Evolutionary conservation across 2,329 filamentous ascomycete species (phyloP).

Genomic region (Trichoderma aggressivum): DNA sequence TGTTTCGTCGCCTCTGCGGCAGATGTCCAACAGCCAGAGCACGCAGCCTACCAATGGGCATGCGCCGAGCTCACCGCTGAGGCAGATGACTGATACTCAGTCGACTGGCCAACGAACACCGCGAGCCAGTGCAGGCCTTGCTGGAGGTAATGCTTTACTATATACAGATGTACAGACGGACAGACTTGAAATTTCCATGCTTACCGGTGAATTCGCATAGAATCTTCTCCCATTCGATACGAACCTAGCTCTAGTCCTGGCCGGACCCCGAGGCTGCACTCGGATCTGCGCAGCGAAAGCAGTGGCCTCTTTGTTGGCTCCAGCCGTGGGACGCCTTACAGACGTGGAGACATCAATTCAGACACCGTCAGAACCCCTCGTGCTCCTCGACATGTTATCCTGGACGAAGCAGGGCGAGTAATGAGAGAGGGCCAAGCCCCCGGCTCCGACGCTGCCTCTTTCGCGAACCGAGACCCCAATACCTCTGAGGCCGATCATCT

Average conservation of each 20-base stretch:
- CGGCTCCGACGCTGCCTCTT: constrained; percentile 59
- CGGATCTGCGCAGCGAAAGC: constrained; percentile 75
- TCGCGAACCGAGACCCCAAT: constrained; percentile 66
- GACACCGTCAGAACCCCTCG: constrained; percentile 62
- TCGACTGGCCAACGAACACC: constrained; percentile 64
- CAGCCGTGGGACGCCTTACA: constrained; percentile 53
- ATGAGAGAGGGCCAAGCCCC: constrained; percentile 50
- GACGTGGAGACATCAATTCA: constrained; percentile 84
- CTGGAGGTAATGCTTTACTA: constrained; percentile 56
- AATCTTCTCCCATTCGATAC: constrained; percentile 90
- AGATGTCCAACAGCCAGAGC: constrained; percentile 57
- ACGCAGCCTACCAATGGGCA: constrained; percentile 34
- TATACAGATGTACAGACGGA: too few relatives aligned
- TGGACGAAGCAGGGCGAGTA: constrained; percentile 58
- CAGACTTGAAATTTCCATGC: neutral
- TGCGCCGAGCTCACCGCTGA: constrained; percentile 56
- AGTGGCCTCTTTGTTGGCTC: constrained; percentile 79
- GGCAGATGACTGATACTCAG: constrained; percentile 58
- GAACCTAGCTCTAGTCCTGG: constrained; percentile 84
- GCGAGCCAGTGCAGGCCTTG: constrained; percentile 57
- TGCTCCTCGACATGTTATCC: constrained; percentile 52
- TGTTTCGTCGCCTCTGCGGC: constrained; percentile 53
- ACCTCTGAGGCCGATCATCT: constrained; percentile 90
- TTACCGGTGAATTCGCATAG: constrained; percentile 43
- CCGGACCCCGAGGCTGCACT: constrained; percentile 59